These are phyloP conservation scores for Primulina eburnea DNA, from an alignment of 257 asterid species.

Conservation along the genomic window DNA sequence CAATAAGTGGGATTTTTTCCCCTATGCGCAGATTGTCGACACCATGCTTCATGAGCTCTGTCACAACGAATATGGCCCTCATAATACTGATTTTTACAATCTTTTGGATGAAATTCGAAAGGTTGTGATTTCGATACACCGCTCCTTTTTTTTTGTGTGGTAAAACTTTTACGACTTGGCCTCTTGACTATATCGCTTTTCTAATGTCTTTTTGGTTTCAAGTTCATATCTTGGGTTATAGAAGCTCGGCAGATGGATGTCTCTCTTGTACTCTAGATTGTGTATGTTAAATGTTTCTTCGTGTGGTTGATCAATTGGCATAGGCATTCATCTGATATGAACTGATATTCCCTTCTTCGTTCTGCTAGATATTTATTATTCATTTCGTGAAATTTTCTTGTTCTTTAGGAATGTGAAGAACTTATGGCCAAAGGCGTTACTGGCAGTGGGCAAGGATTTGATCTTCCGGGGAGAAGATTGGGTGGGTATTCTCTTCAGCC, in stretches of 20 bases:
- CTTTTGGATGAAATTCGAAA: constrained; percentile 76
- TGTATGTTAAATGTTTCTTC: not conserved
- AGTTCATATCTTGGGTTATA: not conserved
- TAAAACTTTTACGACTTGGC: not conserved
- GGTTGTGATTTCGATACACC: constrained; percentile 36
- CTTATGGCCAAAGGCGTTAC: constrained; percentile 68
- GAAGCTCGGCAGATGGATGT: constrained; percentile 1
- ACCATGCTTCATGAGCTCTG: constrained; percentile 96
- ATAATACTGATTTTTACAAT: constrained; percentile 76
- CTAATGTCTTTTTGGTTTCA: not conserved
- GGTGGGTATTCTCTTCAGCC: constrained; percentile 81
- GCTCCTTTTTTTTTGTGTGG: not conserved
- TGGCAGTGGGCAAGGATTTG: constrained; percentile 79
- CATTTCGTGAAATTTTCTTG: not conserved
- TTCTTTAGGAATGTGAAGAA: constrained; percentile 71
- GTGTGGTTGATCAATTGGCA: not conserved
- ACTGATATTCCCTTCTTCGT: constrained; percentile 6
- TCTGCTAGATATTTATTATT: constrained; percentile 2
- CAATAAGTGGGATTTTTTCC: constrained; percentile 73
- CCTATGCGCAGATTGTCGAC: constrained; percentile 60
- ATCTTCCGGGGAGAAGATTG: constrained; percentile 69
- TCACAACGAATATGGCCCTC: constrained; percentile 79
- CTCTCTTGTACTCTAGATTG: not conserved
- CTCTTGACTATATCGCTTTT: not conserved
- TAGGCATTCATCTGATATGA: constrained; percentile 5